Evolutionary conservation across 768 basidiomycete genomes (phyloP).

Genomic region (Amylocystis lapponica): DNA sequence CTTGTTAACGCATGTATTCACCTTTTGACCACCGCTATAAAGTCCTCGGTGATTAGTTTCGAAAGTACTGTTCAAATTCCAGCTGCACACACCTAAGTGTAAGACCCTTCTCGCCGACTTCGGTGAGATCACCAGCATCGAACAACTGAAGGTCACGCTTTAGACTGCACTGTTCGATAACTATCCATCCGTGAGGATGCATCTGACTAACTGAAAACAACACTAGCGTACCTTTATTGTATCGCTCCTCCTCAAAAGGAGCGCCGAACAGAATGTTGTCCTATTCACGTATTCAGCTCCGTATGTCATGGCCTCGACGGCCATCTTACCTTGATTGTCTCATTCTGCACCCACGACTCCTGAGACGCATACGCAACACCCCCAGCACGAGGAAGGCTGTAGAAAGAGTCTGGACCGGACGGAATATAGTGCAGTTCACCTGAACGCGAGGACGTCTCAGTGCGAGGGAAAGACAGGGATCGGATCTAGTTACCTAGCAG

Average conservation of each 20-base stretch:
- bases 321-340: conserved; percentile 30
- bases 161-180: conserved; percentile 32
- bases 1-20: background rate
- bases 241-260: conserved; percentile 39
- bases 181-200: conserved; percentile 8
- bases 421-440: conserved; percentile 49
- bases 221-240: conserved; percentile 29
- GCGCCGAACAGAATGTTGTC: conserved; percentile 49
- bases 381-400: conserved; percentile 36
- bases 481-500: conserved; percentile 36
- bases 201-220: background rate
- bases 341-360: conserved; percentile 45
- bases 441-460: background rate
- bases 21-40: conserved; percentile 43
- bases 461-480: background rate
- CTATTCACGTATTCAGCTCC: conserved; percentile 50
- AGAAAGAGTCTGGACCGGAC: conserved; percentile 29
- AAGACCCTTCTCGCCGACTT: conserved; percentile 42
- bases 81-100: conserved; percentile 19
- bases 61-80: conserved; percentile 1
- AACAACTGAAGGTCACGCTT: conserved; percentile 27
- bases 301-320: conserved; percentile 61
- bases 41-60: background rate
- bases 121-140: conserved; percentile 29
- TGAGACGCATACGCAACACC: conserved; percentile 46